These are phyloP conservation scores for Calendula officinalis DNA, from an alignment of 129 eudicot genomes.

Conservation along the genomic window DNA sequence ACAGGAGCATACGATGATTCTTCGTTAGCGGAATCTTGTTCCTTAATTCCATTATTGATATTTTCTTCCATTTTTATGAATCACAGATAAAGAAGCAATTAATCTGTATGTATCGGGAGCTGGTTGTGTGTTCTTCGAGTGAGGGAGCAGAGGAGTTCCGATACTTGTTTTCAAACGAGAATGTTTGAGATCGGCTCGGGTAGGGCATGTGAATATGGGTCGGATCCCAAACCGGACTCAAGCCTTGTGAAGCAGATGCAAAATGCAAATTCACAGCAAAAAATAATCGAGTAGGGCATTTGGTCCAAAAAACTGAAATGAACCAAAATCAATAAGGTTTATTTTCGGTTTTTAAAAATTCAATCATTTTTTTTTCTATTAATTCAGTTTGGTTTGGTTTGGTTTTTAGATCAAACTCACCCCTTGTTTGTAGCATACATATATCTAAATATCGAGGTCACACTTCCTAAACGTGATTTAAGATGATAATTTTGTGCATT, in stretches of 20 bases:
- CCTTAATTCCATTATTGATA: conserved; percentile 20
- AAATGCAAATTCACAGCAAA: neutral
- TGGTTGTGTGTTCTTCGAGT: conserved; percentile 18
- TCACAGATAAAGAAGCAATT: neutral
- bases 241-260: neutral
- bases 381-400: too few species aligned
- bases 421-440: too few species aligned
- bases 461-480: too few species aligned
- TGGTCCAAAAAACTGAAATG: too few species aligned
- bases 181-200: conserved; percentile 38
- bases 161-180: conserved; percentile 17
- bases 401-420: too few species aligned
- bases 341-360: too few species aligned
- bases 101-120: conserved; percentile 4
- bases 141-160: conserved; percentile 5
- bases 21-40: conserved; percentile 24
- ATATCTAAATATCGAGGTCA: too few species aligned
- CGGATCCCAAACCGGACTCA: conserved; percentile 13
- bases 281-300: too few species aligned
- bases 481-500: too few species aligned
- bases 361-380: too few species aligned
- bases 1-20: conserved; percentile 16
- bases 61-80: conserved; percentile 35
- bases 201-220: conserved; percentile 42
- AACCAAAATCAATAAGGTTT: too few species aligned